A percentile compares a stretch with the other conserved stretches of the same genome.
Evolutionary conservation across 768 basidiomycete genomes (phyloP).

Genomic region (Amanita muscaria): DNA sequence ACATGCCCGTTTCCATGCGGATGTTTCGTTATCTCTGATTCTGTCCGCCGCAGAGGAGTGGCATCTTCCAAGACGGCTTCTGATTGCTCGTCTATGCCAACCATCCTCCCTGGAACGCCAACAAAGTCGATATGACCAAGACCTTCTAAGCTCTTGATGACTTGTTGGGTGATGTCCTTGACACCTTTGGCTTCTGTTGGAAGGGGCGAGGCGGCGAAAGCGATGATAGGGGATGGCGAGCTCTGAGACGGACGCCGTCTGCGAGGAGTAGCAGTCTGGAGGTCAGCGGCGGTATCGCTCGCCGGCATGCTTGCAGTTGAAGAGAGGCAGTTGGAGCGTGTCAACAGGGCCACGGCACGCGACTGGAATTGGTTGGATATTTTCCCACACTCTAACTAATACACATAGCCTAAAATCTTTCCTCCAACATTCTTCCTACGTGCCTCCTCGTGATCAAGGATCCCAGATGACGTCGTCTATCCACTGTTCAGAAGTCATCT

Average conservation of each 20-base stretch:
- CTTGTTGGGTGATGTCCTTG: constrained; percentile 39
- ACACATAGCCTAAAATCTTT: constrained; percentile 88
- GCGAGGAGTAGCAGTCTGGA: not conserved
- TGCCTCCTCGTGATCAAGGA: constrained; percentile 98
- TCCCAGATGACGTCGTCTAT: constrained; percentile 94
- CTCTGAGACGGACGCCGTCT: no score
- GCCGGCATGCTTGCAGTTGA: no score
- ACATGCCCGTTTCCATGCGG: constrained; percentile 10
- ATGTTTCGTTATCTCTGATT: constrained; percentile 10
- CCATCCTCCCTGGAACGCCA: constrained; percentile 20
- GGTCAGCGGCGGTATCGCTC: not conserved
- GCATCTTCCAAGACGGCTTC: constrained; percentile 20
- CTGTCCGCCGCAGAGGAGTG: constrained; percentile 17
- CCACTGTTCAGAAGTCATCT: not conserved
- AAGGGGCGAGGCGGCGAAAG: constrained; percentile 30
- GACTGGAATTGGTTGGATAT: no score
- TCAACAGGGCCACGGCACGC: no score
- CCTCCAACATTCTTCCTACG: constrained; percentile 97
- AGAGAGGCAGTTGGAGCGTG: constrained; percentile 12
- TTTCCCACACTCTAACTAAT: constrained; percentile 35
- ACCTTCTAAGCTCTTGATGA: constrained; percentile 39
- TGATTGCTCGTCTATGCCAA: constrained; percentile 22
- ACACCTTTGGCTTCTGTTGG: constrained; percentile 30
- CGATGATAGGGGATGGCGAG: constrained; percentile 40
- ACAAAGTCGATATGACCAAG: constrained; percentile 32